phyloP scores from a whole-genome alignment of 148 eudicot species.

The Limonium bicolor region DNA sequence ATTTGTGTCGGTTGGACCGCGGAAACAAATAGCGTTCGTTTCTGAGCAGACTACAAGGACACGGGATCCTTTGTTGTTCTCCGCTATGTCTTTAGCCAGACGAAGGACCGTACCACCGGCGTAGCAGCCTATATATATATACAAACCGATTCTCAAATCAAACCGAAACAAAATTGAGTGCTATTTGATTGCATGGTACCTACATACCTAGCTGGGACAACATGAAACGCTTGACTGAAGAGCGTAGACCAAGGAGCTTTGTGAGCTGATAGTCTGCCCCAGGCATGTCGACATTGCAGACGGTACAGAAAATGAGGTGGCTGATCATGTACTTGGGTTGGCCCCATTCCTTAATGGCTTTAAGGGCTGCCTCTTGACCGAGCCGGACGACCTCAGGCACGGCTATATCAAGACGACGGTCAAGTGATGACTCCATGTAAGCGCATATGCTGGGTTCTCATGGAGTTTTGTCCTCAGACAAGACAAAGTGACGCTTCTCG shows the following conservation, averaged over 20 bases:
- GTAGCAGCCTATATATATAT: no score
- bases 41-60: slow-evolving; percentile 20
- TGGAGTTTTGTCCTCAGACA: slow-evolving; percentile 17
- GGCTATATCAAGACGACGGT: slow-evolving; percentile 23
- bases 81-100: slow-evolving; percentile 22
- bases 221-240: slow-evolving; percentile 28
- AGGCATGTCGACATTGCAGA: slow-evolving; percentile 30
- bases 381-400: slow-evolving; percentile 24
- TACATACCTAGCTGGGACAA: slow-evolving; percentile 28
- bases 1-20: slow-evolving; percentile 18
- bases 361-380: slow-evolving; percentile 25
- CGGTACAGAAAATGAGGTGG: slow-evolving; percentile 27
- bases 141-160: no score
- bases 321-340: slow-evolving; percentile 30
- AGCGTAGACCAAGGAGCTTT: slow-evolving; percentile 26
- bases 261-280: slow-evolving; percentile 40
- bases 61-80: slow-evolving; percentile 19
- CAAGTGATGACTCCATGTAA: slow-evolving; percentile 15
- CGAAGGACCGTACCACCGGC: slow-evolving; percentile 20
- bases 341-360: slow-evolving; percentile 32
- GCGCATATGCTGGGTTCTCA: slow-evolving; percentile 17
- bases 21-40: slow-evolving; percentile 16
- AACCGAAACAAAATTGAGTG: no score
- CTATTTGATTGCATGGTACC: no score
- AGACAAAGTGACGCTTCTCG: slow-evolving; percentile 18